Percentiles rank a stretch among this genome's conserved stretches.
Conservation (phyloP, 2,329 filamentous ascomycete genomes). For the Bipolaris zeicola region DNA sequence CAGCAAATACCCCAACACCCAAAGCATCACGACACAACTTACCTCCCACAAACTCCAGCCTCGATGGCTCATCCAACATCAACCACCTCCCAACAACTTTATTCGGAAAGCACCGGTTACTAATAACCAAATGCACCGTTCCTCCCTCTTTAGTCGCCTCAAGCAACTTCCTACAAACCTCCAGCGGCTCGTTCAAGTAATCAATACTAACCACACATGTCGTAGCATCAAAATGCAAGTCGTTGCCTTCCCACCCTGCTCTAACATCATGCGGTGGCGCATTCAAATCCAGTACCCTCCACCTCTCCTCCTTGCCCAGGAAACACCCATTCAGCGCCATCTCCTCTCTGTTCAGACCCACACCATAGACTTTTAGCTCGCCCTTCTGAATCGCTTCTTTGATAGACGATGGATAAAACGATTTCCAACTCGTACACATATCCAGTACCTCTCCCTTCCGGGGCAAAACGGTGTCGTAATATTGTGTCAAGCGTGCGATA, state of each 20-base stretch:
- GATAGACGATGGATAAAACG: slow-evolving; percentile 50
- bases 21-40: background rate
- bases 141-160: slow-evolving; percentile 51
- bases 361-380: slow-evolving; percentile 52
- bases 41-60: slow-evolving; percentile 57
- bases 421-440: slow-evolving; percentile 59
- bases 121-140: slow-evolving; percentile 57
- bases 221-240: slow-evolving; percentile 49
- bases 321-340: slow-evolving; percentile 49
- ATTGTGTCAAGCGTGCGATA: slow-evolving; percentile 51
- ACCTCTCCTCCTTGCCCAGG: slow-evolving; percentile 30
- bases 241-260: slow-evolving; percentile 12
- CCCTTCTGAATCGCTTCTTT: slow-evolving; percentile 39
- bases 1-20: background rate
- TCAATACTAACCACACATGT: slow-evolving; percentile 60
- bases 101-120: slow-evolving; percentile 60
- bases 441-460: slow-evolving; percentile 53
- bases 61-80: slow-evolving; percentile 51
- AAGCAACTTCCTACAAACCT: slow-evolving; percentile 52
- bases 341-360: slow-evolving; percentile 57
- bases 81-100: slow-evolving; percentile 59
- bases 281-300: slow-evolving; percentile 53
- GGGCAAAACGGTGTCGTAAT: slow-evolving; percentile 55
- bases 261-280: slow-evolving; percentile 38
- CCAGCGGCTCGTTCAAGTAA: slow-evolving; percentile 56